A percentile compares a stretch with the other conserved stretches of the same genome.
Evolutionary conservation across 2,329 filamentous ascomycete species (phyloP).

Genomic region (Apiospora aurea): DNA sequence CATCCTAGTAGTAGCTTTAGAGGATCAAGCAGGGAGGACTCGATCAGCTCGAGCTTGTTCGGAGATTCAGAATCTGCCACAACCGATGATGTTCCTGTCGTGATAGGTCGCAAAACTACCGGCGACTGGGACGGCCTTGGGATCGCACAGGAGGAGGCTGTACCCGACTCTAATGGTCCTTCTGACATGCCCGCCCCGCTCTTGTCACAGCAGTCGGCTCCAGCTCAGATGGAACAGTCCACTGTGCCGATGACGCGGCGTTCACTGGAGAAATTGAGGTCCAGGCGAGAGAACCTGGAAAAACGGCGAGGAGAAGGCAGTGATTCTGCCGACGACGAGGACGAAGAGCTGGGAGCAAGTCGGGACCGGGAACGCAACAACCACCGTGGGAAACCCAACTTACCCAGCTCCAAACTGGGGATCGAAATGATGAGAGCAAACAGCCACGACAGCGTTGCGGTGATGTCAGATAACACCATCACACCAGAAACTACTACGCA

Average conservation of each 20-base stretch:
- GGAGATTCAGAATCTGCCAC: conserved; percentile 83
- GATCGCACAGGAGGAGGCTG: conserved; percentile 70
- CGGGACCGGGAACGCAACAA: conserved; percentile 36
- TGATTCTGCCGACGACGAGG: conserved; percentile 93
- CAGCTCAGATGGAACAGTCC: conserved; percentile 63
- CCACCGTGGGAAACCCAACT: conserved; percentile 59
- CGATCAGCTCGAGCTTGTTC: conserved; percentile 86
- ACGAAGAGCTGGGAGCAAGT: conserved; percentile 80
- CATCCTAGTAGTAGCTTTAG: conserved; percentile 78
- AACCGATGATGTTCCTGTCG: conserved; percentile 79
- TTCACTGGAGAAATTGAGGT: conserved; percentile 75
- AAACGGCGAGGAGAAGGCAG: conserved; percentile 74
- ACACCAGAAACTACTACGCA: conserved; percentile 58
- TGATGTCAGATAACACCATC: conserved; percentile 55
- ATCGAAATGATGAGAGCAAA: conserved; percentile 99
- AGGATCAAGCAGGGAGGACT: conserved; percentile 85
- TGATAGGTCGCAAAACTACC: conserved; percentile 74
- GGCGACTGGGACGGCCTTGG: conserved; percentile 85
- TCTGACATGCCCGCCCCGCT: conserved; percentile 59
- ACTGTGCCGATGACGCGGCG: conserved; percentile 60
- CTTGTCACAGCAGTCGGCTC: conserved; percentile 69
- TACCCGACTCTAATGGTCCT: conserved; percentile 43
- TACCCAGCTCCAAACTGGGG: conserved; percentile 86
- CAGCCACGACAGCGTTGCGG: conserved; percentile 80
- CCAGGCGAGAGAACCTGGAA: conserved; percentile 78